Evolutionary conservation across 805 yeast species (phyloP), one percentile per base, ranked within the genome.

Genomic region (Henningerozyma blattae): DNA sequence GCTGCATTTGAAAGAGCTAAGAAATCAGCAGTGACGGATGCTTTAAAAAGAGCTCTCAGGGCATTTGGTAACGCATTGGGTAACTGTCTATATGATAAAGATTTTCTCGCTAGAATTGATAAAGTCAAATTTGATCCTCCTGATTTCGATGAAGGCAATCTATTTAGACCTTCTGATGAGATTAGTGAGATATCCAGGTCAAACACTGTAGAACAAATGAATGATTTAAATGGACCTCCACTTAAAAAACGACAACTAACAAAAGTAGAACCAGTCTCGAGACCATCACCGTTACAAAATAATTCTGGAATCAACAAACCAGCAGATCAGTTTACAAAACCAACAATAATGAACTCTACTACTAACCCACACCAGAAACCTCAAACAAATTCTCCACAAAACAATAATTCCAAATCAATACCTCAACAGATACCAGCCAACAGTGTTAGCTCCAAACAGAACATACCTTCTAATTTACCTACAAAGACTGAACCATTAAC

Each of bases 21-120:
- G 54, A 82, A 82, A 46, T 87, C 83, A 42, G 91, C 91, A 1
- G 72, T 77, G 30, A 82, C 94, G 0, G 94, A 82, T 58, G 94
- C 83, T 0, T 56, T 82, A 47, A 82, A 82, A 50, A 61, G 94
- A 42, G 80, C 87, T 16, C 62, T 82, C 38, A 66, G 93, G 49
- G 77, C 81, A 37, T 82, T 79, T 52, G 94, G 94, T 31, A 82
- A 80, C 50, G 84, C 83, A 0, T 57, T 82, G 48, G 94, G 93
- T 1, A 82, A 82, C 47, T 82, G 94, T 56, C 66, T 82, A n/a
- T 82, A 82, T 46, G 93, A 82, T 50, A 77, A 77, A 45, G 74
- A 72, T 33, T 77, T 75, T 38, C 52, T 79, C 28, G 64, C 56
- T 5, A 61, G 54, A 42, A 63, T 63, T 18, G 62, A 64, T 32